These are phyloP conservation scores for Exserohilum rostratum DNA, from an alignment of 2,329 filamentous ascomycete species.

Conservation along the genomic window DNA sequence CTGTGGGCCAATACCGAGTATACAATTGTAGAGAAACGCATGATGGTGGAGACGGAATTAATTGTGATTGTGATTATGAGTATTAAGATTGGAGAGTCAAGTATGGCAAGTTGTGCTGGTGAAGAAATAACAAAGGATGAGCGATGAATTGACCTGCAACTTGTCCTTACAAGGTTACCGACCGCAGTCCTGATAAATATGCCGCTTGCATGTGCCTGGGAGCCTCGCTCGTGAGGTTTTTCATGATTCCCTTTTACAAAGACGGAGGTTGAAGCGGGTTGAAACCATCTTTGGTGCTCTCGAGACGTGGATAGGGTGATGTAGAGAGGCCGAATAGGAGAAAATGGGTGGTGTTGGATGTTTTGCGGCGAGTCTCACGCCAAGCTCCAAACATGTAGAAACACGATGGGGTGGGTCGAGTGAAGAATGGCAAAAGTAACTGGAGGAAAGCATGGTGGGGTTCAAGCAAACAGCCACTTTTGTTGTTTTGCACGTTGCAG, in stretches of 20 bases:
- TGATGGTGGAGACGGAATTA: constrained; percentile 18
- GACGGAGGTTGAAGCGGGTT: constrained; percentile 4
- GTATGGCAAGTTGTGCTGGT: neutral
- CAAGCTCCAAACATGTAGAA: constrained; percentile 17
- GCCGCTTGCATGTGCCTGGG: neutral
- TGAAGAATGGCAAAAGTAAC: neutral
- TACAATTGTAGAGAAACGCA: constrained; percentile 32
- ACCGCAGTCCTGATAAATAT: constrained; percentile 5
- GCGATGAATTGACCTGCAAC: constrained; percentile 12
- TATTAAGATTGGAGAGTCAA: constrained; percentile 3
- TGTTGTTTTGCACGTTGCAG: constrained; percentile 6
- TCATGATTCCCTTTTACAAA: neutral
- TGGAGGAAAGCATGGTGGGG: neutral
- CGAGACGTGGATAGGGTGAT: neutral
- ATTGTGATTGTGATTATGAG: neutral
- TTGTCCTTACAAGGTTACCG: neutral
- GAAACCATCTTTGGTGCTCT: constrained; percentile 2
- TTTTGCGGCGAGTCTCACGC: constrained; percentile 19
- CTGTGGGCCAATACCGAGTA: constrained; percentile 31
- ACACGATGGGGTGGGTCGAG: neutral
- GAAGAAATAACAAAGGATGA: neutral
- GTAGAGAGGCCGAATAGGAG: neutral
- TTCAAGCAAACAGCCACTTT: neutral
- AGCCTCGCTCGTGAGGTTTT: neutral
- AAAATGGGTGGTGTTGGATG: constrained; percentile 5